Conservation (phyloP, 139 green algal genomes). For the Nannochloris sp. region DNA sequence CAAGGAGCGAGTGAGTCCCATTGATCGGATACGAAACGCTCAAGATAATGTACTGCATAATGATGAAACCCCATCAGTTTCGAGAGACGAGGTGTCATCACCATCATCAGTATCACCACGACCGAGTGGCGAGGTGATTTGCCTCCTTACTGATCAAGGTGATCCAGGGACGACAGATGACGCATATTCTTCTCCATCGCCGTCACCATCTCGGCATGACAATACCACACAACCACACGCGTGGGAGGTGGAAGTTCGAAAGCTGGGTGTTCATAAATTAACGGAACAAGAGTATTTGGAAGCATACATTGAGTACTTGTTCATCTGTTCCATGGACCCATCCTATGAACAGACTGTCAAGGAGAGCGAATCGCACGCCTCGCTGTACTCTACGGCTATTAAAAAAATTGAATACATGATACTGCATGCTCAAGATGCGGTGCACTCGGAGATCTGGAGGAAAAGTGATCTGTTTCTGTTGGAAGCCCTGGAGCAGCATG, state of each 20-base stretch:
- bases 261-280: background rate
- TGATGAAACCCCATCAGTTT: too few species aligned
- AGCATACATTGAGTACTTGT: constrained; percentile 26
- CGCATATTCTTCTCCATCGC: too few species aligned
- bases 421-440: constrained; percentile 4
- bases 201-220: too few species aligned
- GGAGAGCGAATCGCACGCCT: constrained; percentile 6
- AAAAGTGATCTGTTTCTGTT: constrained; percentile 11
- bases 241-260: background rate
- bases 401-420: constrained; percentile 12
- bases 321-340: constrained; percentile 22
- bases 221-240: background rate
- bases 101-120: background rate
- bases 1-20: background rate
- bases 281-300: constrained; percentile 12
- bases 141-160: too few species aligned
- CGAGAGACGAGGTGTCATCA: too few species aligned
- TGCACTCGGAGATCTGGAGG: constrained; percentile 17
- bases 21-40: background rate
- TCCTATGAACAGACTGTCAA: constrained; percentile 14
- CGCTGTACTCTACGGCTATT: constrained; percentile 10
- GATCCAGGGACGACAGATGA: too few species aligned
- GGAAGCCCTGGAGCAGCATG: constrained; percentile 16
- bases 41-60: background rate
- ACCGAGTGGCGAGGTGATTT: background rate